Conservation (phyloP, 345 rosid species). For the Citrus hindsii region DNA sequence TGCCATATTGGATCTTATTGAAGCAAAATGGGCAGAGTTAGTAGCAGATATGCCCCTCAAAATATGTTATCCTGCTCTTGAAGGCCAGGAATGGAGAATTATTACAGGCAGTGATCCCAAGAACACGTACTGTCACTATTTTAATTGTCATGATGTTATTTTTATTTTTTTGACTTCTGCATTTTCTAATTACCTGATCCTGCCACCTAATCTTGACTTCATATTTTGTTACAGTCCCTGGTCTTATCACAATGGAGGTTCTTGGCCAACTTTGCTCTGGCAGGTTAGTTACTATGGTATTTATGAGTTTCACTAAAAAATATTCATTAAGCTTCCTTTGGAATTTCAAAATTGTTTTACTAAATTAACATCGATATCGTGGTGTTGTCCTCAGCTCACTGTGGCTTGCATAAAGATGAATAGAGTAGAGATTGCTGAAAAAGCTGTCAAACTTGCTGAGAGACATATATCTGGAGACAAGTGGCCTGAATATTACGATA, state of each 20-base stretch:
- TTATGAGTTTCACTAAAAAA: neutral
- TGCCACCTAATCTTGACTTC: constrained; percentile 8
- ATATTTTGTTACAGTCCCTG: constrained; percentile 64
- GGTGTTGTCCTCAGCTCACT: constrained; percentile 49
- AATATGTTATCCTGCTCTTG: constrained; percentile 81
- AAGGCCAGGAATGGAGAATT: constrained; percentile 85
- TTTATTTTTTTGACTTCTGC: neutral
- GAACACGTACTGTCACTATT: constrained; percentile 57
- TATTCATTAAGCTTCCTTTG: too few species aligned
- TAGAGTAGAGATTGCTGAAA: constrained; percentile 79
- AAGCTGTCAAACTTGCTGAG: constrained; percentile 69
- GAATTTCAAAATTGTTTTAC: neutral
- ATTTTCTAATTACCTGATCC: constrained; percentile 3
- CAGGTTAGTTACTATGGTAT: constrained; percentile 55
- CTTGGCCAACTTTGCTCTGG: constrained; percentile 97
- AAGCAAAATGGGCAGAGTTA: constrained; percentile 80
- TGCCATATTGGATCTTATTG: constrained; percentile 78
- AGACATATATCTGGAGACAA: constrained; percentile 62
- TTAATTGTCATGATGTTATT: neutral
- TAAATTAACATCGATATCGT: neutral
- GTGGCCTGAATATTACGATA: constrained; percentile 95
- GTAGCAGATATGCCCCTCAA: constrained; percentile 88
- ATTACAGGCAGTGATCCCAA: constrained; percentile 91
- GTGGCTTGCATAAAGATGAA: constrained; percentile 89
- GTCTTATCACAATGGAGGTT: constrained; percentile 96